phyloP scores from a whole-genome alignment of 2,329 filamentous ascomycete species.

The Davidsoniella neocaledoniae region DNA sequence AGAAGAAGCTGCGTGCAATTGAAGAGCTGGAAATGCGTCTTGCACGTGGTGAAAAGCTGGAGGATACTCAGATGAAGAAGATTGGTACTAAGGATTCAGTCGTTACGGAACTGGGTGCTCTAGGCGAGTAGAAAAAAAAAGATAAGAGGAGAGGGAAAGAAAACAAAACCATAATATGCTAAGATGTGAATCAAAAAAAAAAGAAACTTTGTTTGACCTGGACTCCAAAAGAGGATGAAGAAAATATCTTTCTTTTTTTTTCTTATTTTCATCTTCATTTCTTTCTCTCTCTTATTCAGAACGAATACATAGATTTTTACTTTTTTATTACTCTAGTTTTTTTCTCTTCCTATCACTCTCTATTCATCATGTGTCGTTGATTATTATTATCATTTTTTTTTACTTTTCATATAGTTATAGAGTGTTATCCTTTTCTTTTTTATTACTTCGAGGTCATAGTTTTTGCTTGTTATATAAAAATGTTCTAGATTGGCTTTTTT shows the following conservation, averaged over 20 bases:
- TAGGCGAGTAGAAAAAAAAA: constrained; percentile 24
- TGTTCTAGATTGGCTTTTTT: not conserved
- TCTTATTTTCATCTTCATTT: not conserved
- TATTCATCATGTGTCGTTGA: too few relatives aligned
- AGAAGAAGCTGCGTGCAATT: constrained; percentile 96
- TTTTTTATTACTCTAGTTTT: constrained; percentile 1
- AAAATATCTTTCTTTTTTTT: not conserved
- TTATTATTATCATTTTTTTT: not conserved
- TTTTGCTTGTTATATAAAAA: not conserved
- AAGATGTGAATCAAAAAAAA: not conserved
- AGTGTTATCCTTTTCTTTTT: not conserved
- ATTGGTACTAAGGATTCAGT: constrained; percentile 78
- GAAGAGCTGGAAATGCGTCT: constrained; percentile 96
- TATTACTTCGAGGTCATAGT: constrained; percentile 1
- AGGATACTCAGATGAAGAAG: constrained; percentile 98
- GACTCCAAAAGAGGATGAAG: too few relatives aligned
- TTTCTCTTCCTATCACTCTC: not conserved
- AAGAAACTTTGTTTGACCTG: not conserved
- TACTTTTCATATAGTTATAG: not conserved
- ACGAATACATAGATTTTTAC: not conserved
- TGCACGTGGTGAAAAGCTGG: constrained; percentile 85
- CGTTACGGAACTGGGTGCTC: constrained; percentile 58
- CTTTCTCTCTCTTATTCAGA: not conserved
- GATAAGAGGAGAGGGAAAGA: not conserved
- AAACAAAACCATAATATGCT: not conserved